Base-by-base conservation (phyloP, 495 filamentous ascomycete genomes). In the Penicillium salamii region DNA sequence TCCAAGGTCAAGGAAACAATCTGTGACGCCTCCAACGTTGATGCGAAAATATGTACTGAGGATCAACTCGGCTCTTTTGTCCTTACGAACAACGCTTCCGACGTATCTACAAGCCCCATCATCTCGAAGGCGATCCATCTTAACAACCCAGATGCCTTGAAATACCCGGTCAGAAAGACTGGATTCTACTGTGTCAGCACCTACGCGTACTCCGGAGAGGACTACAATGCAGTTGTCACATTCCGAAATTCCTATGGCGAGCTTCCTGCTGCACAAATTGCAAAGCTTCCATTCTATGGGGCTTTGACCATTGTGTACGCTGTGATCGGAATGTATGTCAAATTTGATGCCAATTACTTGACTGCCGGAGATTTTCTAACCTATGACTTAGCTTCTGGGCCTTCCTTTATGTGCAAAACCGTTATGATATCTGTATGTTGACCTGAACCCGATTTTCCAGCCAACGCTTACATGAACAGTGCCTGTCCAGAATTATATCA, bases 401-500 rank as follows among this genome's bases (percentile, higher is more conserved):
- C 6, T 96, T 97, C 74, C 77, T 99, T 18, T 97, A 99, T 68
- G 87, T 89, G 33, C 91, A 97, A 62, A 90, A 99, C 66, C 82
- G 95, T 38, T 80, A 85, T 51, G 93, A 99, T 62, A 97, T 99
- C 45, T 75, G 86, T 88, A 74, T 66, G 85, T 20, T 28, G n/a
- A n/a, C n/a, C n/a, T n/a, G n/a, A n/a, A n/a, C n/a, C n/a, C n/a
- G n/a, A n/a, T n/a, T n/a, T n/a, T n/a, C n/a, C n/a, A 37, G 37
- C 46, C 13, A 46, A 26, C 18, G 49, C 76, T 82, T 65, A 79
- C 55, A 21, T 35, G 17, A 31, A 13, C 55, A 90, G 84, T 98
- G 54, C 86, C 93, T 13, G 93, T 99, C n/a, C 93, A 99, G 67
- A 97, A 99, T 66, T 97, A 99, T 67, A 97, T 99, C 58, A 97